Conservation (phyloP, 78 protist genomes). For the Dictyostelium capitatum region DNA sequence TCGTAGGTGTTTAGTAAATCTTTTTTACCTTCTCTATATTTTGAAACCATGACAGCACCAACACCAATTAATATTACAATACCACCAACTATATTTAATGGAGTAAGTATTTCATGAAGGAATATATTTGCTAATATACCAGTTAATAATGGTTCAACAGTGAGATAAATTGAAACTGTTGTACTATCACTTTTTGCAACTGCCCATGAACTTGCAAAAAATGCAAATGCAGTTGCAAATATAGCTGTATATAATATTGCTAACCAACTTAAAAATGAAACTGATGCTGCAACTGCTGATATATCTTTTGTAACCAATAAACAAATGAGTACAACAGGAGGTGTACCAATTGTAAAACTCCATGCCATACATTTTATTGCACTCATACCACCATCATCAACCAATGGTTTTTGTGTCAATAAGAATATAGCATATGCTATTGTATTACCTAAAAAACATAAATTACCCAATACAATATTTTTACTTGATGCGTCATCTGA, state of each 20-base stretch:
- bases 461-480: slow-evolving; percentile 35
- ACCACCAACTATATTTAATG: slow-evolving; percentile 50
- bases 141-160: slow-evolving; percentile 49
- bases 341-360: slow-evolving; percentile 56
- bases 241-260: slow-evolving; percentile 35
- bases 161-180: slow-evolving; percentile 48
- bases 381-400: slow-evolving; percentile 15
- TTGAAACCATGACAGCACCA: slow-evolving; percentile 41
- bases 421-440: slow-evolving; percentile 60
- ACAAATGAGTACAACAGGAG: not conserved
- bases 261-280: slow-evolving; percentile 9
- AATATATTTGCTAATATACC: slow-evolving; percentile 31
- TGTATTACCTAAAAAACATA: slow-evolving; percentile 73
- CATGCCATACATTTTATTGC: slow-evolving; percentile 49
- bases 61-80: slow-evolving; percentile 39
- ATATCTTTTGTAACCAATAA: not conserved
- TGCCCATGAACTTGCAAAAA: slow-evolving; percentile 48
- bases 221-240: slow-evolving; percentile 52
- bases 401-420: slow-evolving; percentile 46
- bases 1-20: slow-evolving; percentile 19
- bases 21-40: slow-evolving; percentile 39
- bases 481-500: not conserved
- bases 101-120: slow-evolving; percentile 30
- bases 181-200: slow-evolving; percentile 44
- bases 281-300: not conserved